phyloP scores from a whole-genome alignment of 768 basidiomycete species.

The Clathrus columnatus region DNA sequence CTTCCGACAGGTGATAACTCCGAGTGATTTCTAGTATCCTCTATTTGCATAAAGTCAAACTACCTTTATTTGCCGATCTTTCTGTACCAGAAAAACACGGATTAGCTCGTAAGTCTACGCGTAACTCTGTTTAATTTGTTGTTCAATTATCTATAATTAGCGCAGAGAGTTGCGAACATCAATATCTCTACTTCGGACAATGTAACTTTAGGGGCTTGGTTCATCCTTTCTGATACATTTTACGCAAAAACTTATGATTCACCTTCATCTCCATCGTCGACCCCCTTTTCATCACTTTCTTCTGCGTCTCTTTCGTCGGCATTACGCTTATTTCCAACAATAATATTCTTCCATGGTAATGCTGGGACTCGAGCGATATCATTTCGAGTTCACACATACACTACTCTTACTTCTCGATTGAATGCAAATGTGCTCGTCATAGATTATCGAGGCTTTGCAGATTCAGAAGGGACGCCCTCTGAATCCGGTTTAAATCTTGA shows the following conservation, averaged over 20 bases:
- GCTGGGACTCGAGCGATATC: conserved; percentile 66
- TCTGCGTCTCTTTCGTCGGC: conserved; percentile 42
- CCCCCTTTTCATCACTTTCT: conserved; percentile 26
- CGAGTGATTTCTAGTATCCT: conserved; percentile 31
- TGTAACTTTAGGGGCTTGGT: conserved; percentile 78
- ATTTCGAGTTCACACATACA: conserved; percentile 62
- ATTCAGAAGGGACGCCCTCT: conserved; percentile 72
- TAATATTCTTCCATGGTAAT: conserved; percentile 94
- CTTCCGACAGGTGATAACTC: neutral
- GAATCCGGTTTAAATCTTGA: conserved; percentile 67
- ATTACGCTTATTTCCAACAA: conserved; percentile 51
- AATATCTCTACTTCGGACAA: conserved; percentile 68
- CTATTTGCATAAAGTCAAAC: conserved; percentile 58
- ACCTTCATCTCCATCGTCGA: conserved; percentile 19
- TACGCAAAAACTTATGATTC: conserved; percentile 40
- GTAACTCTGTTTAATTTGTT: neutral
- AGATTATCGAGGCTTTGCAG: conserved; percentile 90
- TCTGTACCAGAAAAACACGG: conserved; percentile 69
- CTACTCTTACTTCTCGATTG: conserved; percentile 54
- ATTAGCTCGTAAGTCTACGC: conserved; percentile 57
- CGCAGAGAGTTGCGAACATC: conserved; percentile 70
- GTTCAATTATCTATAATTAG: too few species aligned
- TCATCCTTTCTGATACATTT: conserved; percentile 58
- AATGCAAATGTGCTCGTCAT: conserved; percentile 71
- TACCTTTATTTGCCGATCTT: conserved; percentile 58